A percentile compares a stretch with the other conserved stretches of the same genome.
Evolutionary conservation across 306 rosid genomes (phyloP).

Genomic region (Citrullus colocynthis): DNA sequence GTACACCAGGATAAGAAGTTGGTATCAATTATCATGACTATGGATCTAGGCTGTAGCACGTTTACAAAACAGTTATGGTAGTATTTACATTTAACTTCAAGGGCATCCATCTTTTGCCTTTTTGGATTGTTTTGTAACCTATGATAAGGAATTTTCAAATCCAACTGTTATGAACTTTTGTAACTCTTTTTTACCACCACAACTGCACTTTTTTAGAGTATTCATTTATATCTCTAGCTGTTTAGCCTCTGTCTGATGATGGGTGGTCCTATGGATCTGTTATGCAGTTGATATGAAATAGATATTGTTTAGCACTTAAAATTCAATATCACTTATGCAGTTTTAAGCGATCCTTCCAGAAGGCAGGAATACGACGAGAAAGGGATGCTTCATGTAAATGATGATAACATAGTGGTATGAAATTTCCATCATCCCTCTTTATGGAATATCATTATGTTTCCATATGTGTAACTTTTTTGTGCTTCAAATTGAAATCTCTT

Average conservation of each 20-base stretch:
- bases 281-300: neutral
- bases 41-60: neutral
- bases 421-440: slow-evolving; percentile 18
- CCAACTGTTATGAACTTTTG: neutral
- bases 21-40: neutral
- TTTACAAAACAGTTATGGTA: neutral
- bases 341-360: slow-evolving; percentile 79
- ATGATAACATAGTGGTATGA: slow-evolving; percentile 59
- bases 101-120: neutral
- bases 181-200: neutral
- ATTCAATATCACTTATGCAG: slow-evolving; percentile 26
- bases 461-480: neutral
- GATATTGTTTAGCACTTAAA: neutral
- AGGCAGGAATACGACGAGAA: slow-evolving; percentile 72
- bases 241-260: neutral
- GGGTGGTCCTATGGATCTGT: neutral
- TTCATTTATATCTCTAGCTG: neutral
- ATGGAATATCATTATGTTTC: neutral
- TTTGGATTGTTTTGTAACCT: neutral
- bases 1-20: neutral
- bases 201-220: neutral
- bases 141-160: neutral
- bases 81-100: neutral
- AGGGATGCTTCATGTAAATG: slow-evolving; percentile 68
- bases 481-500: neutral